Evolutionary conservation across 2,329 filamentous ascomycete genomes (phyloP).

Genomic region (Sclerotinia sclerotiorum): DNA sequence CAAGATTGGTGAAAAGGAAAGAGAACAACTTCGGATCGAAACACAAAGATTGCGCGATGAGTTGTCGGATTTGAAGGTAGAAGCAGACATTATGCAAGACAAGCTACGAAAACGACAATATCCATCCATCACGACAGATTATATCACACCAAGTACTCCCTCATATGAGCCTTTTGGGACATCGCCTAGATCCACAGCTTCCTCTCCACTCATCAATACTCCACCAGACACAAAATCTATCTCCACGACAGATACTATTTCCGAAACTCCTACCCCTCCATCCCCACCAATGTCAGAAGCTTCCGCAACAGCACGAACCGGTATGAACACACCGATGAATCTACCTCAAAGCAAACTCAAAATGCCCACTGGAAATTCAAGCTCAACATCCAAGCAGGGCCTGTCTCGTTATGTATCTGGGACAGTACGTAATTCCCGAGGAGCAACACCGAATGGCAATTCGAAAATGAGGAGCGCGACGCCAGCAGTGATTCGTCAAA

Average conservation of each 20-base stretch:
- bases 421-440: slow-evolving; percentile 34
- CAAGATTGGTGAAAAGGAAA: slow-evolving; percentile 85
- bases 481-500: slow-evolving; percentile 42
- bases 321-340: slow-evolving; percentile 38
- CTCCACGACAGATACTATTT: slow-evolving; percentile 56
- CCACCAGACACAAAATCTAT: slow-evolving; percentile 72
- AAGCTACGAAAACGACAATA: slow-evolving; percentile 78
- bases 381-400: slow-evolving; percentile 54
- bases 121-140: slow-evolving; percentile 59
- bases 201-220: slow-evolving; percentile 86
- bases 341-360: slow-evolving; percentile 48
- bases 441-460: slow-evolving; percentile 28
- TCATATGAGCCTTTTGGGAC: slow-evolving; percentile 58
- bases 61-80: slow-evolving; percentile 87
- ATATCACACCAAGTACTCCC: slow-evolving; percentile 66
- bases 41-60: slow-evolving; percentile 87
- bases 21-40: slow-evolving; percentile 85
- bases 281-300: slow-evolving; percentile 92
- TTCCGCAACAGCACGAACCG: slow-evolving; percentile 47
- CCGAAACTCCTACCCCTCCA: slow-evolving; percentile 76
- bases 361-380: slow-evolving; percentile 55
- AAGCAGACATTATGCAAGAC: slow-evolving; percentile 90
- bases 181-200: slow-evolving; percentile 82
- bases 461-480: slow-evolving; percentile 37
- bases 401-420: slow-evolving; percentile 30